phyloP scores from a whole-genome alignment of 2,329 filamentous ascomycete genomes.

The Alternaria metachromatica region DNA sequence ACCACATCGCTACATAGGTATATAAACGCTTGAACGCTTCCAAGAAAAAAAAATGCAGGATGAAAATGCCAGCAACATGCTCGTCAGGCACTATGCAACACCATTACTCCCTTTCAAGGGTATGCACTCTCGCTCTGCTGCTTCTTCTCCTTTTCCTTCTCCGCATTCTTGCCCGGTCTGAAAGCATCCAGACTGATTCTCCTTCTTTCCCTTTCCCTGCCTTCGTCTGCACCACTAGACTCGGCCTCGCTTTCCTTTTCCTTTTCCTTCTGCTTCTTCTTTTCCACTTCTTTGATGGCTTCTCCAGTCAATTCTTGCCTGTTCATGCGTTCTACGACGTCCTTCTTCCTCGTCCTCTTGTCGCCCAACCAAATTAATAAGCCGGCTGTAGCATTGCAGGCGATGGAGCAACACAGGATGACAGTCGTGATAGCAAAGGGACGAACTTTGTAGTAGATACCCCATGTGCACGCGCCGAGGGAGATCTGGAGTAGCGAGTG shows the following conservation, averaged over 20 bases:
- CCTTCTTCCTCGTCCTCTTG: constrained; percentile 80
- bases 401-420: constrained; percentile 80
- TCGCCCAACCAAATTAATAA: constrained; percentile 79
- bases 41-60: background rate
- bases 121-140: background rate
- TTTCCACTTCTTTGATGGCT: constrained; percentile 65
- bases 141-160: background rate
- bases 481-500: constrained; percentile 83
- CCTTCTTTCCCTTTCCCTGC: constrained; percentile 24
- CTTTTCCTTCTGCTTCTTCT: constrained; percentile 52
- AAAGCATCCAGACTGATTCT: constrained; percentile 27
- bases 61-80: background rate
- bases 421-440: constrained; percentile 78
- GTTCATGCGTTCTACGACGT: constrained; percentile 78
- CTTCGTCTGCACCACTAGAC: constrained; percentile 9
- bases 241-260: constrained; percentile 39
- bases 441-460: constrained; percentile 73
- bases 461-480: constrained; percentile 79
- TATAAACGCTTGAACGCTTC: constrained; percentile 25
- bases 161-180: background rate
- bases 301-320: constrained; percentile 76
- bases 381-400: constrained; percentile 78
- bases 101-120: background rate
- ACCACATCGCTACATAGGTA: background rate
- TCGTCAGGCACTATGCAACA: background rate